Evolutionary conservation across 208 protist genomes (phyloP), one percentile per base, ranked within the genome.

Genomic region (Trypanosoma scelopori): DNA sequence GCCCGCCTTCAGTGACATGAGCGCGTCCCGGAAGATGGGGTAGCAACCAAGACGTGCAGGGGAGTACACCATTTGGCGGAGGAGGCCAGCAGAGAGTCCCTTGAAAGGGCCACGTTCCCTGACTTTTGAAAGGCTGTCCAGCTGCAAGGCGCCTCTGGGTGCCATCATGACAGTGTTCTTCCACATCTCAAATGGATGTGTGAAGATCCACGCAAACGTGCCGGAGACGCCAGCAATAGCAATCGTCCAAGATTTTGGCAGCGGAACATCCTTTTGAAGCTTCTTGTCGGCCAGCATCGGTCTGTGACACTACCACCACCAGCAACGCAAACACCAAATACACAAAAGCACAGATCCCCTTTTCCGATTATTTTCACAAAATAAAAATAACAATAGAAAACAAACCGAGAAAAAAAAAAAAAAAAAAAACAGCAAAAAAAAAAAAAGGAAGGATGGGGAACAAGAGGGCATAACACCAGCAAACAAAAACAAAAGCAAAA

Each of bases 111-210:
- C 81, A 27, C 83, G 92, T 57, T 76, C 73, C 12, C 71, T 63
- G 23, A 85, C 91, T 4, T 56, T 69, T 43, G 53, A 60, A 39
- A 89, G 78, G 43, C 65, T 74, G 0, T 79, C 75, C 47, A 76
- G 30, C 76, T 87, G 78, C 43, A 68, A 82, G 20, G 68, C 79
- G 59, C 85, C 85, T 18, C 62, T 63, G 0, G 82, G 75, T 5
- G 86, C 61, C 71, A 65, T 95, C 84, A 91, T 93, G 28, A 95
- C 84, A n/a, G 85, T 93, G 73, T 97, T 94, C 73, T 95, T 95
- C 85, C 93, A 89, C 84, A 94, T 96, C 75, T 97, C 91, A 64
- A 96, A 97, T 18, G 93, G 93, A 56, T 97, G 93, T 13, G 91
- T 76, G 65, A 97, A 89, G 74, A 76, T 74, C 93, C 93, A 97